Conservation (phyloP, 371 early-diverging fungal species). For the Rhizopus sp. region DNA sequence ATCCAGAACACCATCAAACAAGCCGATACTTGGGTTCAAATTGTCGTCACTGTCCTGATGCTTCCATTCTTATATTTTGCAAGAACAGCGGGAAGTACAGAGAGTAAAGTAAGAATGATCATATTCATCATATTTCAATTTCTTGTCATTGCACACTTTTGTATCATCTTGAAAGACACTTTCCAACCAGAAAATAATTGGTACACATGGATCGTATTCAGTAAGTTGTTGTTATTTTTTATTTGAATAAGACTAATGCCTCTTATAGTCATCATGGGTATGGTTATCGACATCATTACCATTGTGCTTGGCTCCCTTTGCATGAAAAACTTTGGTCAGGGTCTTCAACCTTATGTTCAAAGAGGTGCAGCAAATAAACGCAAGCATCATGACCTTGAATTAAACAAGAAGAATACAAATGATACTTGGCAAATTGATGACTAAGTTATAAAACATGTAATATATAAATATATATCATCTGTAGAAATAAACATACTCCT, state of each 20-base stretch:
- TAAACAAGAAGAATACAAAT: conserved; percentile 32
- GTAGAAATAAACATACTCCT: no score
- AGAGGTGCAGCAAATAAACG: conserved; percentile 32
- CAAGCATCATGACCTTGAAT: conserved; percentile 35
- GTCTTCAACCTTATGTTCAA: conserved; percentile 36
- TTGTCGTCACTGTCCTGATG: conserved; percentile 41
- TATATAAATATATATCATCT: no score
- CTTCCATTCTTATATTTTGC: conserved; percentile 49
- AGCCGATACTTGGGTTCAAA: conserved; percentile 31
- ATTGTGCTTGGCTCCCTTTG: conserved; percentile 32
- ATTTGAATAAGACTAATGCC: not conserved
- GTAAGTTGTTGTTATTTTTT: conserved; percentile 21
- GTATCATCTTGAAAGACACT: conserved; percentile 30
- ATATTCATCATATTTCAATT: conserved; percentile 26
- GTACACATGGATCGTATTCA: conserved; percentile 37
- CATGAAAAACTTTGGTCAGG: conserved; percentile 50
- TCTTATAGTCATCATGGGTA: conserved; percentile 33
- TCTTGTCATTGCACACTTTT: conserved; percentile 28
- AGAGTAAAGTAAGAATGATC: conserved; percentile 28
- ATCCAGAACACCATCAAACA: conserved; percentile 23
- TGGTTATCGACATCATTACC: conserved; percentile 29
- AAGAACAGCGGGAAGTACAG: conserved; percentile 30
- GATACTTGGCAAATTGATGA: conserved; percentile 49
- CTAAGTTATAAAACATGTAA: conserved; percentile 5
- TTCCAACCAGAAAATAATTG: conserved; percentile 32